Evolutionary conservation across 257 asterid species (phyloP).

Genomic region (Rhazya stricta): DNA sequence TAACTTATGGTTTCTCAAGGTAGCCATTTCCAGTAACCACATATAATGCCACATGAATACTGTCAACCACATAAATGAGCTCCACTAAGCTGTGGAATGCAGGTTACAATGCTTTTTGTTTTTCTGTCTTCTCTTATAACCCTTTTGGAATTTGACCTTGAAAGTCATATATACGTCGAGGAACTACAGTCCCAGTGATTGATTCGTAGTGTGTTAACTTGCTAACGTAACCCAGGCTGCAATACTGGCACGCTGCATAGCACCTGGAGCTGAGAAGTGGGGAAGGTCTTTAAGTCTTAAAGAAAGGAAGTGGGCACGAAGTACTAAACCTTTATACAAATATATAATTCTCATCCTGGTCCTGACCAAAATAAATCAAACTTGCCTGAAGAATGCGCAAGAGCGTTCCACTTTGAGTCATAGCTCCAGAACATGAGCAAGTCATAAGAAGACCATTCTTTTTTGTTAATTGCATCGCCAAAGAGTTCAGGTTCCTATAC

Average conservation of each 20-base stretch:
- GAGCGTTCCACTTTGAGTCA: slow-evolving; percentile 95
- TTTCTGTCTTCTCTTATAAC: neutral
- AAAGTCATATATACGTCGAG: neutral
- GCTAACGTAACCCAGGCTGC: neutral
- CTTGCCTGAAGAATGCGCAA: slow-evolving; percentile 74
- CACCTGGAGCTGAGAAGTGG: neutral
- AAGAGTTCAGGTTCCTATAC: slow-evolving; percentile 84
- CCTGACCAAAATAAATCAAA: neutral
- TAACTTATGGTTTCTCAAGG: too few relatives aligned
- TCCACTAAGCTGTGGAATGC: neutral
- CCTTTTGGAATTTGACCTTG: neutral
- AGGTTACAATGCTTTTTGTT: neutral
- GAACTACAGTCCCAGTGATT: too few relatives aligned
- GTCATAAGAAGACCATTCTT: slow-evolving; percentile 89
- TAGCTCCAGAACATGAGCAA: slow-evolving; percentile 97
- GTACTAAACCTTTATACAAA: neutral
- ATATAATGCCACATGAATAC: neutral
- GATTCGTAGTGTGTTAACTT: neutral
- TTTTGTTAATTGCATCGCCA: slow-evolving; percentile 84
- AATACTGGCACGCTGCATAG: neutral
- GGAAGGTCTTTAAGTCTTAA: neutral
- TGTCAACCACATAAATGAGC: neutral
- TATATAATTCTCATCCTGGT: neutral
- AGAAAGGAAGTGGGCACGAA: neutral
- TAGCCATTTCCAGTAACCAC: too few relatives aligned